These are phyloP conservation scores for Leccinum fallax DNA, from an alignment of 1,284 basidiomycete genomes.

Conservation along the genomic window DNA sequence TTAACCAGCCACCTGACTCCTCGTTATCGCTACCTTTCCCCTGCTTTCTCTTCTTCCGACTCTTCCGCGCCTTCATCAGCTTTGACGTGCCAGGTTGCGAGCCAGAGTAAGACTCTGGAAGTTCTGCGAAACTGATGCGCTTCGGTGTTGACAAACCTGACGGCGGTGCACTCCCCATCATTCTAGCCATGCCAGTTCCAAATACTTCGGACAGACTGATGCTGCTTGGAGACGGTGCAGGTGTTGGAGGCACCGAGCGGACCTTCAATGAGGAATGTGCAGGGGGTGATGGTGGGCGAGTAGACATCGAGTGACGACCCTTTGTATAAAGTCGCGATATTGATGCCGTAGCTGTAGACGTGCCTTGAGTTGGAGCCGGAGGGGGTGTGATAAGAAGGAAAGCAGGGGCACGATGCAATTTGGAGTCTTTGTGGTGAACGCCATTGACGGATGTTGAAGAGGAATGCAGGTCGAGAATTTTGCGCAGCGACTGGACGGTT, in stretches of 20 bases:
- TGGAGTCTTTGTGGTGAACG: constrained; percentile 15
- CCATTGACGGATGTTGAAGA: constrained; percentile 27
- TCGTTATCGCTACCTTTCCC: constrained; percentile 27
- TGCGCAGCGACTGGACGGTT: constrained; percentile 65
- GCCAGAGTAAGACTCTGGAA: constrained; percentile 60
- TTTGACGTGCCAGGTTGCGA: constrained; percentile 28
- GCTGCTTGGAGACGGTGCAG: constrained; percentile 34
- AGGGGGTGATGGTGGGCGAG: constrained; percentile 55
- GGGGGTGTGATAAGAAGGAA: constrained; percentile 48
- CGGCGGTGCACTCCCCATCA: constrained; percentile 27
- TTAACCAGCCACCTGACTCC: constrained; percentile 49
- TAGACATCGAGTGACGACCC: constrained; percentile 59
- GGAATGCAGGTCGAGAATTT: constrained; percentile 65
- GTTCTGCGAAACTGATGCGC: constrained; percentile 72
- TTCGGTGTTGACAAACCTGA: constrained; percentile 62
- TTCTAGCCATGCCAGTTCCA: constrained; percentile 33
- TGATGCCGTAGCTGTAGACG: constrained; percentile 72
- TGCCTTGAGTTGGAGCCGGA: constrained; percentile 52
- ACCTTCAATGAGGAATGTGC: constrained; percentile 55
- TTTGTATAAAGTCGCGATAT: constrained; percentile 75
- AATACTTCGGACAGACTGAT: constrained; percentile 36
- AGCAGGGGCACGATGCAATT: constrained; percentile 19
- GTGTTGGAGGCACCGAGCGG: constrained; percentile 34
- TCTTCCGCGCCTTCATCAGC: constrained; percentile 32
- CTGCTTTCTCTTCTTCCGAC: constrained; percentile 29